Evolutionary conservation across 257 asterid genomes (phyloP), one percentile per base, ranked within the genome.

Genomic region (Henckelia pumila): DNA sequence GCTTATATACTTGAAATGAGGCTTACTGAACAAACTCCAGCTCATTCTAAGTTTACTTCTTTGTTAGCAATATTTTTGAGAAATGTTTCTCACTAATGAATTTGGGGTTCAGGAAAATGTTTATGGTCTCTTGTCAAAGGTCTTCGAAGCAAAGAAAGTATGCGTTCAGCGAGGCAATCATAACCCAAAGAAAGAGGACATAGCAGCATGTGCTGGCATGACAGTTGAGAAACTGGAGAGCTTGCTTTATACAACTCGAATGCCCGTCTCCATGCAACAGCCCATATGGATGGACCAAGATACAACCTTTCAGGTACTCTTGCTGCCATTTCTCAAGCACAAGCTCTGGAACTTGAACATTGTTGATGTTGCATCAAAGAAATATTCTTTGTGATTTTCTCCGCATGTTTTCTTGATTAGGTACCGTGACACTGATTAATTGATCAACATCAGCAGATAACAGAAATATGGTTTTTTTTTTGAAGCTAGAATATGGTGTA

Each of bases 61-160:
- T 1, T 2, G 6, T 55, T 59, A 32, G 1, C 19, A 3, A n/a
- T n/a, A 1, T 44, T 61, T 2, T 32, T 16, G 8, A 61, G 64
- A 40, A 63, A 22, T 35, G 49, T 58, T 77, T 61, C 80, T 52
- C 8, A 30, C 64, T 30, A 20, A 44, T 9, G 75, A n/a, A n/a
- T n/a, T n/a, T n/a, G n/a, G n/a, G n/a, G n/a, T n/a, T n/a, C 88
- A 88, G 98, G 96, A 86, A 73, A 89, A 83, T 76, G 82, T 89
- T 50, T 92, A 92, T 73, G 84, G 79, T 59, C 89, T 86, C 63
- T 96, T 92, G 44, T 64, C 85, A 30, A 92, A 86, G 81, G 86
- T 92, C 53, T 75, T 74, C 63, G 92, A 83, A 35, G 97, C 97
- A 33, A 88, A 84, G 78, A 81, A 64, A 78, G 13, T 20, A 63